Percentiles rank a stretch among this genome's conserved stretches.
phyloP scores from a whole-genome alignment of 2,329 filamentous ascomycete species.

The Diplodia scrobiculata region DNA sequence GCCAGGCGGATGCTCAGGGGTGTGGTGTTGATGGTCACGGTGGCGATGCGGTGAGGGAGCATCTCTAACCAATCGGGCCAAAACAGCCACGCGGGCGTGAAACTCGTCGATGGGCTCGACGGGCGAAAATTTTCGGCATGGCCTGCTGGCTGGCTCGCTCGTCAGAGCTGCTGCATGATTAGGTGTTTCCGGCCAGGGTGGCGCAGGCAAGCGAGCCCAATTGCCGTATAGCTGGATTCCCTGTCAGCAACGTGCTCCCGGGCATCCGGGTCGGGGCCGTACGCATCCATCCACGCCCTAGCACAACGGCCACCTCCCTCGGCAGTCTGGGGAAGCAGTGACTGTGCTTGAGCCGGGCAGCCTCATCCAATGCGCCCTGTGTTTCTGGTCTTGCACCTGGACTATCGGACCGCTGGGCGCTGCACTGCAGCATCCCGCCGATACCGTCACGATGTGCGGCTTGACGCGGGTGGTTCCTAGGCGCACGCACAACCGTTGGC shows the following conservation, averaged over 20 bases:
- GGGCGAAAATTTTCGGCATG: slow-evolving; percentile 20
- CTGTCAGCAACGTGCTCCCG: slow-evolving; percentile 11
- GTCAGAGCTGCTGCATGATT: slow-evolving; percentile 24
- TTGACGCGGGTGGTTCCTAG: slow-evolving; percentile 27
- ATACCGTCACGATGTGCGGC: slow-evolving; percentile 28
- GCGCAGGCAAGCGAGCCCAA: slow-evolving; percentile 13
- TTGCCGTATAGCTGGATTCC: not conserved
- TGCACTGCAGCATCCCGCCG: slow-evolving; percentile 4
- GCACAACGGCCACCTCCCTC: not conserved
- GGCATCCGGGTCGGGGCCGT: not conserved
- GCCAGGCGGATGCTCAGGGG: slow-evolving; percentile 17
- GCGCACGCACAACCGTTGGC: slow-evolving; percentile 21
- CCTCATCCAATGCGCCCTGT: not conserved
- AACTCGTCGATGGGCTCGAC: slow-evolving; percentile 2
- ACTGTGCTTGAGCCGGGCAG: not conserved
- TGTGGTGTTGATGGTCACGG: slow-evolving; percentile 10
- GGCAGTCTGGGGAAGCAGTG: not conserved
- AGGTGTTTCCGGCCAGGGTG: slow-evolving; percentile 10
- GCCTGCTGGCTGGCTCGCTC: slow-evolving; percentile 12
- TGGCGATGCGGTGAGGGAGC: slow-evolving; percentile 15
- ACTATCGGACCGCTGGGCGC: not conserved
- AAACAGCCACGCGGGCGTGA: slow-evolving; percentile 13
- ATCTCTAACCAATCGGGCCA: slow-evolving; percentile 20
- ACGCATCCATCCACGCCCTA: not conserved
- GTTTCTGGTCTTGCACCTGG: not conserved